Conservation (phyloP, 768 basidiomycete genomes). For the Russula brevipes region DNA sequence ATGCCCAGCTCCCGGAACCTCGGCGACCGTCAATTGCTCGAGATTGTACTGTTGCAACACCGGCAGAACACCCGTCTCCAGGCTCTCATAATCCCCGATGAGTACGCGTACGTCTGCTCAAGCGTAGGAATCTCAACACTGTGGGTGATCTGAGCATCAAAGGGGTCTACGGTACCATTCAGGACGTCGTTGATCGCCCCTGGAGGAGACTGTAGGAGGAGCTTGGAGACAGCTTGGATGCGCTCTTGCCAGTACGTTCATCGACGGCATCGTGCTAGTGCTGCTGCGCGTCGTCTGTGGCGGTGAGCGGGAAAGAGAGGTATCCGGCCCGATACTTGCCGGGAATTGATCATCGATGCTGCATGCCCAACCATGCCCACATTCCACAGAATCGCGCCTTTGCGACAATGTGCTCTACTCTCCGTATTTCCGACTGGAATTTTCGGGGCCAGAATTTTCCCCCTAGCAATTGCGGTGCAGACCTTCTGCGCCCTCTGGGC, state of each 20-base stretch:
- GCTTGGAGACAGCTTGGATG: constrained; percentile 65
- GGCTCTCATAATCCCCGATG: constrained; percentile 77
- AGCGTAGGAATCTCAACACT: constrained; percentile 15
- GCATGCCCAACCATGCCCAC: too few relatives aligned
- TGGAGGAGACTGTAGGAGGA: constrained; percentile 87
- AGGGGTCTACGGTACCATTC: constrained; percentile 49
- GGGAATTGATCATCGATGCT: too few relatives aligned
- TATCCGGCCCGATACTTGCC: neutral
- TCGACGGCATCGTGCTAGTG: constrained; percentile 29
- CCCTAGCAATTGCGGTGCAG: too few relatives aligned
- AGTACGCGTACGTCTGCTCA: constrained; percentile 80
- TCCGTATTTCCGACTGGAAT: too few relatives aligned
- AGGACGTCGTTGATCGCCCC: constrained; percentile 97
- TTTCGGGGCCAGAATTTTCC: too few relatives aligned
- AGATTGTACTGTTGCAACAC: constrained; percentile 82
- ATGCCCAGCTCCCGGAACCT: constrained; percentile 71
- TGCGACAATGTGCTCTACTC: too few relatives aligned
- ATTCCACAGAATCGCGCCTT: too few relatives aligned
- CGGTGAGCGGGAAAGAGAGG: too few relatives aligned
- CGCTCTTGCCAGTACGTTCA: constrained; percentile 65
- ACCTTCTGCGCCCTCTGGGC: too few relatives aligned
- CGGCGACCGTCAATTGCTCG: constrained; percentile 80
- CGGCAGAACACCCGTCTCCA: constrained; percentile 72
- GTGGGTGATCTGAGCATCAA: neutral
- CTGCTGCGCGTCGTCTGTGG: neutral